These are phyloP conservation scores for Globisporangium okanoganense DNA, from an alignment of 352 stramenopile species.

Conservation along the genomic window DNA sequence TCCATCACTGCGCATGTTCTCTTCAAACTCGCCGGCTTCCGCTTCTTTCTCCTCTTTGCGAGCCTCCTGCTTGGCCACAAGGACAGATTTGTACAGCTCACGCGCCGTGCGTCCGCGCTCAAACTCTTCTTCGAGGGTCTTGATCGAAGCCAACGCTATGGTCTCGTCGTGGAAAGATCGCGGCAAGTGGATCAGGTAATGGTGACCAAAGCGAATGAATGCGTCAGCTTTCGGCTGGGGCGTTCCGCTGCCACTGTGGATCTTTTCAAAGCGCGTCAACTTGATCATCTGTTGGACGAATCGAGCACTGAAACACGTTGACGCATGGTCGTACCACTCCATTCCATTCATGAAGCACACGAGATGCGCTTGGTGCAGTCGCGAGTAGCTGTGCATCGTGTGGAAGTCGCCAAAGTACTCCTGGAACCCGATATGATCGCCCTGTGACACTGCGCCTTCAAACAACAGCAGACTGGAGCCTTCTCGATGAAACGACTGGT, in stretches of 20 bases:
- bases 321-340: conserved; percentile 65
- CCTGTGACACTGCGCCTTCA: conserved; percentile 58
- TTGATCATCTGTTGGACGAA: conserved; percentile 84
- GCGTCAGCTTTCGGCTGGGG: conserved; percentile 42
- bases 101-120: conserved; percentile 65
- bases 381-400: conserved; percentile 42
- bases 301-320: conserved; percentile 53
- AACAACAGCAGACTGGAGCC: conserved; percentile 67
- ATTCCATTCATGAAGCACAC: conserved; percentile 69
- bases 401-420: conserved; percentile 60
- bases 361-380: conserved; percentile 66
- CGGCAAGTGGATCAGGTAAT: conserved; percentile 78
- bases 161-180: conserved; percentile 76
- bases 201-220: conserved; percentile 71
- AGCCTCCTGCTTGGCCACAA: conserved; percentile 40
- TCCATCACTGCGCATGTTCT: not conserved
- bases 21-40: not conserved
- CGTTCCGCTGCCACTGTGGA: conserved; percentile 30
- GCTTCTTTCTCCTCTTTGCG: conserved; percentile 1
- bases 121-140: conserved; percentile 75
- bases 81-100: conserved; percentile 70
- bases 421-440: conserved; percentile 67
- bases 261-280: conserved; percentile 56
- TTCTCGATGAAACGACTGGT: conserved; percentile 52
- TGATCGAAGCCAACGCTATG: conserved; percentile 63